A percentile compares a stretch with the other conserved stretches of the same genome.
phyloP scores from a whole-genome alignment of 2,329 filamentous ascomycete genomes.

The Sporothrix humicola region DNA sequence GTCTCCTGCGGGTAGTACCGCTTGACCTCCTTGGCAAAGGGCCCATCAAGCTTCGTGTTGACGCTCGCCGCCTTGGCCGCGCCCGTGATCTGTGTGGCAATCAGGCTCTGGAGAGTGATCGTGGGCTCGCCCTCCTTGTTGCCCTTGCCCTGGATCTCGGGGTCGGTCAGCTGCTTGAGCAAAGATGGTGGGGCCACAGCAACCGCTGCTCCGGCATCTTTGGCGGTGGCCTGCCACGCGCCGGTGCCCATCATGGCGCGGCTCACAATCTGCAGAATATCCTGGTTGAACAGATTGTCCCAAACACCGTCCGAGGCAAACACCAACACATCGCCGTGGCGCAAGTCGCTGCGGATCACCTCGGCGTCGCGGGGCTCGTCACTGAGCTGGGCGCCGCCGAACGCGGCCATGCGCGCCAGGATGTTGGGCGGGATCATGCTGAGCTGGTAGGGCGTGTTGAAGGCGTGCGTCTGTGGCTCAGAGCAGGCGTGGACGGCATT shows the following conservation, averaged over 20 bases:
- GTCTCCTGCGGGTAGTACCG: conserved; percentile 83
- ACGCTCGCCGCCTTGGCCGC: conserved; percentile 86
- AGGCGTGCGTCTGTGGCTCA: conserved; percentile 88
- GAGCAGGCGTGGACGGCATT: conserved; percentile 86
- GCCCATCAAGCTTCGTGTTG: conserved; percentile 81
- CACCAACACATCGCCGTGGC: conserved; percentile 91
- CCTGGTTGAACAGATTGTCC: conserved; percentile 92
- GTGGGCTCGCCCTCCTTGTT: conserved; percentile 40
- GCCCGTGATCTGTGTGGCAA: conserved; percentile 78
- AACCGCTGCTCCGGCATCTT: conserved; percentile 65
- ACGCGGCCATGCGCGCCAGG: conserved; percentile 78
- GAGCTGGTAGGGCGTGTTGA: conserved; percentile 96
- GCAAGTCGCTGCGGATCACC: conserved; percentile 74
- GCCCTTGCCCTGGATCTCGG: conserved; percentile 40
- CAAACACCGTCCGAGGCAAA: conserved; percentile 95
- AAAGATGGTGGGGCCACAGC: conserved; percentile 48
- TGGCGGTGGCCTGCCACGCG: conserved; percentile 70
- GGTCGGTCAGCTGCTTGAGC: conserved; percentile 50
- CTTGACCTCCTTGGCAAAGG: conserved; percentile 94
- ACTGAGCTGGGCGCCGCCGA: conserved; percentile 79
- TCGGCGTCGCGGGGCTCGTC: conserved; percentile 86
- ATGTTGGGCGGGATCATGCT: conserved; percentile 84
- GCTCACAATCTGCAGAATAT: conserved; percentile 81
- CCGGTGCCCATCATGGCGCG: conserved; percentile 73
- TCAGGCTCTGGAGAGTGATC: conserved; percentile 71